Percentiles rank a stretch among this genome's conserved stretches.
Evolutionary conservation across 306 rosid genomes (phyloP).

Genomic region (Vigna mungo): DNA sequence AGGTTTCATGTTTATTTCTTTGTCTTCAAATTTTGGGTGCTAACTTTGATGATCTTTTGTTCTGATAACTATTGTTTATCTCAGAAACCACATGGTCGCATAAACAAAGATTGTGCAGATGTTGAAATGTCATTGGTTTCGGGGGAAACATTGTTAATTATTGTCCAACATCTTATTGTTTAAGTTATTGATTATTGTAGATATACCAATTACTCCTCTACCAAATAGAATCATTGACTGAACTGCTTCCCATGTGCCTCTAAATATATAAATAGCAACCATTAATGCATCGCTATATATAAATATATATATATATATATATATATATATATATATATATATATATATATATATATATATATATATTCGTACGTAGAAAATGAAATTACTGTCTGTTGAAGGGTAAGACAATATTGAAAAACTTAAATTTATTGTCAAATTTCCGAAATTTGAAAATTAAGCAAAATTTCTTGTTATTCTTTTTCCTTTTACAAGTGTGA

Average conservation of each 20-base stretch:
- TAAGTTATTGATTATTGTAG: neutral
- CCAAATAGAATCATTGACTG: constrained; percentile 10
- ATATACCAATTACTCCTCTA: constrained; percentile 6
- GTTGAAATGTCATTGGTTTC: constrained; percentile 40
- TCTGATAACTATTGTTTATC: neutral
- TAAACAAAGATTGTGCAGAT: constrained; percentile 13
- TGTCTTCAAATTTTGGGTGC: neutral
- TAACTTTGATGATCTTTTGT: constrained; percentile 15
- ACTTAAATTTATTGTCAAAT: neutral
- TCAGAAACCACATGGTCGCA: constrained; percentile 17
- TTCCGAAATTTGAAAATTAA: neutral
- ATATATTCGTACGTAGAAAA: too few species aligned
- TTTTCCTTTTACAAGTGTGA: neutral
- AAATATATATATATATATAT: too few species aligned
- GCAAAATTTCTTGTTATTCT: neutral
- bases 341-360: too few species aligned
- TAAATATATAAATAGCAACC: neutral
- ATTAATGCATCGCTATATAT: neutral
- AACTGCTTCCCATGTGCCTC: constrained; percentile 40
- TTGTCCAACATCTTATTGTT: neutral
- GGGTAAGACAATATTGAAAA: neutral
- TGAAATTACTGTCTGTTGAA: too few species aligned
- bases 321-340: too few species aligned
- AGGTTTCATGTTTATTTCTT: constrained; percentile 28
- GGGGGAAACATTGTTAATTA: neutral